Evolutionary conservation across 139 green algal genomes (phyloP), one percentile per base, ranked within the genome.

Genomic region (Chloropicon primus): DNA sequence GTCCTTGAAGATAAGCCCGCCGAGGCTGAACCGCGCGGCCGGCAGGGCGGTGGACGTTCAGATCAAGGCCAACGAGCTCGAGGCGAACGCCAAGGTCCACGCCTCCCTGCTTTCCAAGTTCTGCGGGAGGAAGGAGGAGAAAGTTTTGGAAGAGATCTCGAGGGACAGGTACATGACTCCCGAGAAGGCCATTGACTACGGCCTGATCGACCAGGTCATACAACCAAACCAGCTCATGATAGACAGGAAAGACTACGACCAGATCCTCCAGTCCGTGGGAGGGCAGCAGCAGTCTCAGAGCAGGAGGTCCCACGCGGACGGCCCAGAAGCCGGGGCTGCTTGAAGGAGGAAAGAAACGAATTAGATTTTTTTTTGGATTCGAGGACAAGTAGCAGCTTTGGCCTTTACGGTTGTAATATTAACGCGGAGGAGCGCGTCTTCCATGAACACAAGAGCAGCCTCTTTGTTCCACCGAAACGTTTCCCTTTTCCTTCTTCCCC

Each of bases 181-280:
- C 0, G 79, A 91, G 28, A 85, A 97, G 77, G 92, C 93, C 0
- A 84, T 98, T n/a, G 91, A 93, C 76, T 98, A 98, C 76, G 90
- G 90, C 26, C 84, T 98, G 72, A 95, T 96, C 29, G 94, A 98
- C 71, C 84, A 91, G 41, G 87, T 97, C 53, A 91, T 97, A 5
- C 76, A 87, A 77, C 87, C 90, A 27, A 79, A 84, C 3, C 79
- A 83, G 2, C n/a, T 3, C 54, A 27, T 73, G 54, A 73, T 73
- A 22, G 88, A 91, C 27, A 72, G 74, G 73, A 86, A 87, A 73
- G 72, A 93, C 82, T 93, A 93, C 77, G 86, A 91, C 80, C 54
- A n/a, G 24, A 79, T 82, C 78, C 80, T 90, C 17, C 17, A 5
- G 41, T 17, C 5, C 10, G 41, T 62, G 10, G 41, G 41, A 5